Conservation (phyloP, 2,329 filamentous ascomycete species). For the Emydomyces testavorans region DNA sequence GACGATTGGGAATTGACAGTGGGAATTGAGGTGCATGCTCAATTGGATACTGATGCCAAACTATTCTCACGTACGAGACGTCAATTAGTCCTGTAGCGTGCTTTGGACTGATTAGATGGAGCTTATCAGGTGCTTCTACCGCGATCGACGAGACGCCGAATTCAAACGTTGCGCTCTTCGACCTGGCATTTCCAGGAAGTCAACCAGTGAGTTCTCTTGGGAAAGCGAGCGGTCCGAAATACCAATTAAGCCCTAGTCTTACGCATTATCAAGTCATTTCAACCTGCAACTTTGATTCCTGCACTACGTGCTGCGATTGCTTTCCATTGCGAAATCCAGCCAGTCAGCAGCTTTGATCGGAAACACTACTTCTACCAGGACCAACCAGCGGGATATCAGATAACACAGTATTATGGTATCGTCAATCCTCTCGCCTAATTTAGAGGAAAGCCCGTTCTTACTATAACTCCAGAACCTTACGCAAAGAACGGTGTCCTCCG, state of each 20-base stretch:
- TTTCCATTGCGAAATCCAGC: constrained; percentile 66
- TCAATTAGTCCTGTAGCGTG: too few species aligned
- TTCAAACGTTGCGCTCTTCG: constrained; percentile 77
- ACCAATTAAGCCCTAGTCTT: too few species aligned
- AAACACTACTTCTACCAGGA: constrained; percentile 99
- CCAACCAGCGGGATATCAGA: constrained; percentile 91
- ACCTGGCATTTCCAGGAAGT: constrained; percentile 76
- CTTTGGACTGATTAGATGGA: neutral
- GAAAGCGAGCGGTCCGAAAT: neutral
- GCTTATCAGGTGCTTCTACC: constrained; percentile 41
- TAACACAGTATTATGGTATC: constrained; percentile 79
- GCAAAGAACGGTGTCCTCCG: constrained; percentile 59
- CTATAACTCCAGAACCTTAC: constrained; percentile 41
- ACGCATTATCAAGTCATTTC: constrained; percentile 46
- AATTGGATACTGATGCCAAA: constrained; percentile 79
- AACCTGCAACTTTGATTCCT: constrained; percentile 69
- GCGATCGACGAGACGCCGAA: constrained; percentile 62
- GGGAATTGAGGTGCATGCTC: constrained; percentile 93
- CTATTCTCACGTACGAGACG: constrained; percentile 59
- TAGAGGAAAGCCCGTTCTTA: neutral
- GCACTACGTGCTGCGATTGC: constrained; percentile 83
- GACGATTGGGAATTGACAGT: constrained; percentile 78
- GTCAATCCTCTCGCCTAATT: neutral
- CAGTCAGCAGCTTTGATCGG: constrained; percentile 72
- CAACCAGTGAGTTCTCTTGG: constrained; percentile 49